These are phyloP conservation scores for Chytriomyces sp. DNA, from an alignment of 192 early-diverging fungal species.

Conservation along the genomic window DNA sequence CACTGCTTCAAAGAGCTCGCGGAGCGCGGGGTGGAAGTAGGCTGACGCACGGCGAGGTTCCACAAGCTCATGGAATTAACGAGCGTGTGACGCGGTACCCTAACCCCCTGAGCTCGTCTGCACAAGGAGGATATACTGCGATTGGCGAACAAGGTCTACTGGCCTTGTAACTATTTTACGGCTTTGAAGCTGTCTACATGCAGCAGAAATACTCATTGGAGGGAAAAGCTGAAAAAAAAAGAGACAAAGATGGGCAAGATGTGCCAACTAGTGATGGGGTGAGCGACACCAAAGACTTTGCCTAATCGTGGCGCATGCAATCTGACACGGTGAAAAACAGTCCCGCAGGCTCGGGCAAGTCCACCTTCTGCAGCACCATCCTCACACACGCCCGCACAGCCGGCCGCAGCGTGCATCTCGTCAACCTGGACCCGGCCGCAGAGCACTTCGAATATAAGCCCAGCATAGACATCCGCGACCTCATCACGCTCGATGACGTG, in stretches of 20 bases:
- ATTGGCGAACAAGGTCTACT: no score
- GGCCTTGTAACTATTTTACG: no score
- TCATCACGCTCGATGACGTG: conserved; percentile 97
- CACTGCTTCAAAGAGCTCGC: no score
- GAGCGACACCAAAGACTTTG: conserved; percentile 73
- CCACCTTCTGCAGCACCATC: conserved; percentile 94
- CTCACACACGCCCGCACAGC: conserved; percentile 90
- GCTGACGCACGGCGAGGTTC: no score
- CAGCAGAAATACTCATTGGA: no score
- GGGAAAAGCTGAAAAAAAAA: no score
- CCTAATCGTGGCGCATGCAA: not conserved
- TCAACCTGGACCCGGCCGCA: conserved; percentile 97
- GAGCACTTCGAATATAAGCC: conserved; percentile 95
- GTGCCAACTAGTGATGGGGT: conserved; percentile 94
- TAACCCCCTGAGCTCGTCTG: no score
- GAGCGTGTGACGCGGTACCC: no score
- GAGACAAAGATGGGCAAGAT: conserved; percentile 54
- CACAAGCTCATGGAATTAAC: no score
- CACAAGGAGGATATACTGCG: no score
- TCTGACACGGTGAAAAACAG: not conserved
- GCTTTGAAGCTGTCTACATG: no score
- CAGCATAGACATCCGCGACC: conserved; percentile 89
- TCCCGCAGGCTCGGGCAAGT: conserved; percentile 42
- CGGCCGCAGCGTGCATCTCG: conserved; percentile 82
- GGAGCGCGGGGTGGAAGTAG: no score